Evolutionary conservation across 2,329 filamentous ascomycete genomes (phyloP).

Genomic region (Camillea tinctor): DNA sequence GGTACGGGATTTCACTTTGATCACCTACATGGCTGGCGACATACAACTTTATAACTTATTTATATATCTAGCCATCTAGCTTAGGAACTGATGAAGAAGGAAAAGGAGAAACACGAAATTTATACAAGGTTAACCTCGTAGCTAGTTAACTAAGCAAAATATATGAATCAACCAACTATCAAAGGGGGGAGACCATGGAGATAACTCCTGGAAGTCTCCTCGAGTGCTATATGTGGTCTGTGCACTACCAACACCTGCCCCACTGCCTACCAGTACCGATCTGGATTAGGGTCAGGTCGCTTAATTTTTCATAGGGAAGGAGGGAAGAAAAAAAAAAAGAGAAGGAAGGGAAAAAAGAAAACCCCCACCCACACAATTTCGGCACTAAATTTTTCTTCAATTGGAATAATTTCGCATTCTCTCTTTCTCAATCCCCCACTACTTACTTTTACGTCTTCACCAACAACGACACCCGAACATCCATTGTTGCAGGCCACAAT

Average conservation of each 20-base stretch:
- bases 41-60: too few relatives aligned
- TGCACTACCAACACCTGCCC: not conserved
- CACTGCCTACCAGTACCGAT: constrained; percentile 1
- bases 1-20: too few relatives aligned
- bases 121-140: too few relatives aligned
- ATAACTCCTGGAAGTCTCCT: not conserved
- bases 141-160: not conserved
- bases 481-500: constrained; percentile 36
- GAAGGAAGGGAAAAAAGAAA: not conserved
- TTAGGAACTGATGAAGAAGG: too few relatives aligned
- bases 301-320: constrained; percentile 27
- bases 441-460: too few relatives aligned
- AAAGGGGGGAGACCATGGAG: too few relatives aligned
- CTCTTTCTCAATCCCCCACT: constrained; percentile 13
- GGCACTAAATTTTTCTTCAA: constrained; percentile 27
- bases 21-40: too few relatives aligned
- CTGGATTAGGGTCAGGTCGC: constrained; percentile 24
- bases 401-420: constrained; percentile 25
- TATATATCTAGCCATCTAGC: too few relatives aligned
- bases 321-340: not conserved
- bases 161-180: too few relatives aligned
- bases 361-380: constrained; percentile 28
- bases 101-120: too few relatives aligned
- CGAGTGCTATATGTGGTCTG: constrained; percentile 4
- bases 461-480: constrained; percentile 32